These are phyloP conservation scores for Calocybe gambosa DNA, from an alignment of 1,284 basidiomycete genomes.

Conservation along the genomic window DNA sequence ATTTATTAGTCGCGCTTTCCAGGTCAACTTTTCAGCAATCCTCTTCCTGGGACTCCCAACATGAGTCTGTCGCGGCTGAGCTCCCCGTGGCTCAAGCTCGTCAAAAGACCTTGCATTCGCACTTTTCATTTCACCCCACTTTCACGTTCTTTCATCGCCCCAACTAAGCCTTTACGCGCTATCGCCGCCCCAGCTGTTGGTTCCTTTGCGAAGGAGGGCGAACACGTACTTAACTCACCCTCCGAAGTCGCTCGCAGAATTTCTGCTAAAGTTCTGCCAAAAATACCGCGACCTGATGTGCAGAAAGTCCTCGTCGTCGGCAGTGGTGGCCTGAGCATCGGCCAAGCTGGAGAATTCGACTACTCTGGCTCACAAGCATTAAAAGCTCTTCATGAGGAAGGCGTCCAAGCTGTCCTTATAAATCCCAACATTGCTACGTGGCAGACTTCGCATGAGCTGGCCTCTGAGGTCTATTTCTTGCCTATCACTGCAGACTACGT, in stretches of 20 bases:
- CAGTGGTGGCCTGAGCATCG: slow-evolving; percentile 93
- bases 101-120: slow-evolving; percentile 24
- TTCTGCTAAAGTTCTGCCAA: slow-evolving; percentile 87
- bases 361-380: slow-evolving; percentile 99
- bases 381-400: slow-evolving; percentile 95
- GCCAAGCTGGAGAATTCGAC: slow-evolving; percentile 99
- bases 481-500: slow-evolving; percentile 98
- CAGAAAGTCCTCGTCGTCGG: slow-evolving; percentile 96
- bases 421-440: slow-evolving; percentile 98
- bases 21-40: slow-evolving; percentile 8
- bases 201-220: slow-evolving; percentile 62
- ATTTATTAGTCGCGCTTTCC: slow-evolving; percentile 16
- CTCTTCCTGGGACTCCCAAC: slow-evolving; percentile 16
- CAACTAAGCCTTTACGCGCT: slow-evolving; percentile 46
- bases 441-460: slow-evolving; percentile 95
- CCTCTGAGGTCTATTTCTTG: slow-evolving; percentile 95
- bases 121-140: slow-evolving; percentile 27
- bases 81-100: slow-evolving; percentile 26
- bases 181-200: slow-evolving; percentile 79
- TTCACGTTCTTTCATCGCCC: slow-evolving; percentile 29
- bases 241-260: slow-evolving; percentile 89
- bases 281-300: slow-evolving; percentile 82
- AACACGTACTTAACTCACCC: slow-evolving; percentile 85
- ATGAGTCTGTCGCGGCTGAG: slow-evolving; percentile 37
- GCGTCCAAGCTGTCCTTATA: slow-evolving; percentile 92